phyloP scores from a whole-genome alignment of 805 yeast species.

The Candida stauntonica region DNA sequence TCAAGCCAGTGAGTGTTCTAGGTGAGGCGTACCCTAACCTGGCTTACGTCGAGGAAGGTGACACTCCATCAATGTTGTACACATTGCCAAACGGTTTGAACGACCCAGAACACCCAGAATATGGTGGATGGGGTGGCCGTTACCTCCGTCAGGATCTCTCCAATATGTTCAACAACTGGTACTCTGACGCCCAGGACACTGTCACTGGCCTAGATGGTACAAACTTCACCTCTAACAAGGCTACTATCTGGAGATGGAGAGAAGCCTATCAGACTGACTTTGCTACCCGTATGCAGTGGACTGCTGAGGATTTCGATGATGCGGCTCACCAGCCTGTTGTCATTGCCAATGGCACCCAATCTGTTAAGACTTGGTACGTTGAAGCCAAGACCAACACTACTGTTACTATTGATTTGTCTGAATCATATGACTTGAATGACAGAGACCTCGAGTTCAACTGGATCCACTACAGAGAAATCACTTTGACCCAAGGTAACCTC shows the following conservation, averaged over 20 bases:
- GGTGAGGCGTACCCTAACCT: constrained; percentile 27
- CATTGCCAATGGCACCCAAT: constrained; percentile 22
- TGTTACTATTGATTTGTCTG: constrained; percentile 3
- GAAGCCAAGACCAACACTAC: constrained; percentile 8
- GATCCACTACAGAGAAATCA: constrained; percentile 27
- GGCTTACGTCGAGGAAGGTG: constrained; percentile 30
- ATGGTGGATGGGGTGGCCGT: constrained; percentile 36
- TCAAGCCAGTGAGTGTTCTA: constrained; percentile 25
- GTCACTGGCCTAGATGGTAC: constrained; percentile 6
- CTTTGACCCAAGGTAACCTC: constrained; percentile 23
- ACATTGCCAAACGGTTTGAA: constrained; percentile 30
- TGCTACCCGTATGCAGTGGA: constrained; percentile 32
- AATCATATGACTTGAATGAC: constrained; percentile 10
- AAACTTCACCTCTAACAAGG: constrained; percentile 26
- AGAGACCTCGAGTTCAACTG: constrained; percentile 15
- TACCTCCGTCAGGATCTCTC: constrained; percentile 23
- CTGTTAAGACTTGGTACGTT: constrained; percentile 20
- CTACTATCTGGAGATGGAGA: constrained; percentile 34
- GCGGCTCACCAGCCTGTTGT: constrained; percentile 25
- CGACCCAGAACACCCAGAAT: constrained; percentile 28
- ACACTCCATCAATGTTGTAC: constrained; percentile 28
- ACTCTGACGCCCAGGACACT: constrained; percentile 26
- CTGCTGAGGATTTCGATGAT: constrained; percentile 25
- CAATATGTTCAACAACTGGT: constrained; percentile 17
- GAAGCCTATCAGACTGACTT: constrained; percentile 29